Evolutionary conservation across 1,139 yeast species (phyloP).

Genomic region (Lodderomyces jiufengensis): DNA sequence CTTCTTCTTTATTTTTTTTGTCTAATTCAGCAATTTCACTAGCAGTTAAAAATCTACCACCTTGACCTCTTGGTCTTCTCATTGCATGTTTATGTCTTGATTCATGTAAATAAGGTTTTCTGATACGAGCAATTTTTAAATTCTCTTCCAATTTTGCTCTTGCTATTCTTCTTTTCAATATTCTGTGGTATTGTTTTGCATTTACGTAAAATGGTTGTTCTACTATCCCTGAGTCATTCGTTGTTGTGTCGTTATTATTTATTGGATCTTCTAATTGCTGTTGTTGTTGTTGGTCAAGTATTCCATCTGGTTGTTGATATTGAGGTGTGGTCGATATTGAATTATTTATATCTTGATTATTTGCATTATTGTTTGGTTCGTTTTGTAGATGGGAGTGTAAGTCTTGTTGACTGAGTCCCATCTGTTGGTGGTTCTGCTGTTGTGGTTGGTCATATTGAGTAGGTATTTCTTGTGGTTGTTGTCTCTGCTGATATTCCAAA

Average conservation of each 20-base stretch:
- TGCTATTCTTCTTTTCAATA: slow-evolving; percentile 87
- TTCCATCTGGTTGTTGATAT: slow-evolving; percentile 1
- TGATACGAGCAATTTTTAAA: slow-evolving; percentile 80
- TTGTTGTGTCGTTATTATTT: neutral
- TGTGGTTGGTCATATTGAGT: neutral
- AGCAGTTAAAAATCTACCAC: slow-evolving; percentile 94
- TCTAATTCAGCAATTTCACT: slow-evolving; percentile 92
- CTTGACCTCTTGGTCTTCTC: slow-evolving; percentile 99
- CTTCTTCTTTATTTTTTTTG: slow-evolving; percentile 47
- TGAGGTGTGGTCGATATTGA: neutral
- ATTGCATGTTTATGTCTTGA: slow-evolving; percentile 98
- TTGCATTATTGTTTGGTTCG: neutral
- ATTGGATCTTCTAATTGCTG: neutral
- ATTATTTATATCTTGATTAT: neutral
- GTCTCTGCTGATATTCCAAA: neutral
- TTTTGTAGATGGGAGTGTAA: neutral
- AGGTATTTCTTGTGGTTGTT: neutral
- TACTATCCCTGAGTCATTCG: slow-evolving; percentile 12
- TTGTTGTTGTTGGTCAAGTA: slow-evolving; percentile 4
- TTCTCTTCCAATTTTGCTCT: slow-evolving; percentile 90
- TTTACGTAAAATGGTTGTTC: slow-evolving; percentile 97
- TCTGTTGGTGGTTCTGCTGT: neutral
- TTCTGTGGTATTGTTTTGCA: slow-evolving; percentile 96
- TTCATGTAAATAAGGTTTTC: slow-evolving; percentile 94
- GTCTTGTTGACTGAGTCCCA: neutral